phyloP scores from a whole-genome alignment of 169 alveolate genomes.

The Plasmodium relictum region DNA sequence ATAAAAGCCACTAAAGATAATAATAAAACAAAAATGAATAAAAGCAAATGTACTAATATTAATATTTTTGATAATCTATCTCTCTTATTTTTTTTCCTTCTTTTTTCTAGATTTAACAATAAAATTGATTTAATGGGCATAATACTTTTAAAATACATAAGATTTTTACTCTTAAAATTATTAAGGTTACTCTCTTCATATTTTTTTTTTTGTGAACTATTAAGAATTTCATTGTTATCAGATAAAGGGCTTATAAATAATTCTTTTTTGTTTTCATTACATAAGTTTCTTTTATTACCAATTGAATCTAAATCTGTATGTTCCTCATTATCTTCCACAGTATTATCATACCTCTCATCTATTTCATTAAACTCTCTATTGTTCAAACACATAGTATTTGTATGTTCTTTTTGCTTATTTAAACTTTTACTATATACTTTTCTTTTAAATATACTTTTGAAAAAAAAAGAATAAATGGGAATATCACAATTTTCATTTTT shows the following conservation, averaged over 20 bases:
- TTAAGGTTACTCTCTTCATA: background rate
- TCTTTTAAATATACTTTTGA: background rate
- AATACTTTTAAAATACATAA: constrained; percentile 5
- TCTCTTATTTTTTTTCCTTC: constrained; percentile 13
- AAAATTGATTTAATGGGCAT: constrained; percentile 60
- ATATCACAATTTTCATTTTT: constrained; percentile 21
- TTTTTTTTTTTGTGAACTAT: background rate
- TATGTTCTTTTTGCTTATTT: background rate
- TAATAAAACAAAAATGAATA: constrained; percentile 13
- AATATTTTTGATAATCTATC: constrained; percentile 5
- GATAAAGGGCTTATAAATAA: background rate
- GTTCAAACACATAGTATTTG: background rate
- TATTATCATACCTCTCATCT: background rate
- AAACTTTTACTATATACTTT: background rate
- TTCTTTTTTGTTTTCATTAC: background rate
- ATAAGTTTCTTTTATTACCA: background rate
- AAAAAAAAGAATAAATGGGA: constrained; percentile 47
- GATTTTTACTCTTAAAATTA: background rate
- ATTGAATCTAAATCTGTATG: background rate
- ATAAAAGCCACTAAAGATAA: constrained; percentile 20
- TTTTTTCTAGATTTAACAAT: constrained; percentile 43
- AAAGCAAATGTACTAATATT: constrained; percentile 9
- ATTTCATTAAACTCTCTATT: background rate
- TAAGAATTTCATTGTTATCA: background rate
- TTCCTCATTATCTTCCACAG: background rate